Percentiles rank a stretch among this genome's conserved stretches.
Evolutionary conservation across 1,284 basidiomycete species (phyloP).

Genomic region (Peniophora sp.): DNA sequence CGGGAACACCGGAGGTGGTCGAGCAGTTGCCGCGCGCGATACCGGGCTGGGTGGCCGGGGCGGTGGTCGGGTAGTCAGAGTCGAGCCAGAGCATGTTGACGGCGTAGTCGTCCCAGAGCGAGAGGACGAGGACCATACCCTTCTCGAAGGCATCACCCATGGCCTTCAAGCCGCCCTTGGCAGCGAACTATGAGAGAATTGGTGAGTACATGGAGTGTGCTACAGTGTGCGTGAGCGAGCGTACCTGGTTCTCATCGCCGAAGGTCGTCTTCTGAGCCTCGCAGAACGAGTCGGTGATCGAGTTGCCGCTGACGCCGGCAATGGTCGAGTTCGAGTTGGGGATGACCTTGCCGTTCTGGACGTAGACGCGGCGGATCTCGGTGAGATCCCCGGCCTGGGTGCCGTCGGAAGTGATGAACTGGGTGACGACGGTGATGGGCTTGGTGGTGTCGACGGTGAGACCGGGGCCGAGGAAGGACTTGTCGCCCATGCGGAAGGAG

Average conservation of each 20-base stretch:
- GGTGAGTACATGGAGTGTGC: too few relatives aligned
- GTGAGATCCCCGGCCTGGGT: conserved; percentile 35
- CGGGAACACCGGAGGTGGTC: conserved; percentile 37
- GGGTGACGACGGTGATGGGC: conserved; percentile 38
- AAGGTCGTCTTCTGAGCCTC: conserved; percentile 28
- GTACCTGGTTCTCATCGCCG: conserved; percentile 22
- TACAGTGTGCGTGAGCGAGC: too few relatives aligned
- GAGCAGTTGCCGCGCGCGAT: conserved; percentile 46
- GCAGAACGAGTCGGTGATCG: conserved; percentile 31
- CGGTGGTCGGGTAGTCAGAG: conserved; percentile 40
- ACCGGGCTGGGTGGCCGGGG: conserved; percentile 33
- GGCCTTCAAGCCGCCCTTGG: conserved; percentile 25
- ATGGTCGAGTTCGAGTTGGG: conserved; percentile 39
- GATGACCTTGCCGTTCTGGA: conserved; percentile 43
- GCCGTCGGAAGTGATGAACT: conserved; percentile 40
- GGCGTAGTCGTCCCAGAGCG: conserved; percentile 45
- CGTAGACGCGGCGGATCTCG: conserved; percentile 47
- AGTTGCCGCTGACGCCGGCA: conserved; percentile 29
- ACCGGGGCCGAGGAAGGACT: conserved; percentile 37
- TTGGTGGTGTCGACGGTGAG: conserved; percentile 37
- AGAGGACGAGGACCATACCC: conserved; percentile 49
- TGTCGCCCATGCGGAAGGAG: conserved; percentile 44
- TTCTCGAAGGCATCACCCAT: conserved; percentile 36
- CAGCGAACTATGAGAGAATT: conserved; percentile 17
- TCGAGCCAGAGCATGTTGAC: conserved; percentile 58